Conservation (phyloP, 1,284 basidiomycete species). For the Neolentinus lepideus region DNA sequence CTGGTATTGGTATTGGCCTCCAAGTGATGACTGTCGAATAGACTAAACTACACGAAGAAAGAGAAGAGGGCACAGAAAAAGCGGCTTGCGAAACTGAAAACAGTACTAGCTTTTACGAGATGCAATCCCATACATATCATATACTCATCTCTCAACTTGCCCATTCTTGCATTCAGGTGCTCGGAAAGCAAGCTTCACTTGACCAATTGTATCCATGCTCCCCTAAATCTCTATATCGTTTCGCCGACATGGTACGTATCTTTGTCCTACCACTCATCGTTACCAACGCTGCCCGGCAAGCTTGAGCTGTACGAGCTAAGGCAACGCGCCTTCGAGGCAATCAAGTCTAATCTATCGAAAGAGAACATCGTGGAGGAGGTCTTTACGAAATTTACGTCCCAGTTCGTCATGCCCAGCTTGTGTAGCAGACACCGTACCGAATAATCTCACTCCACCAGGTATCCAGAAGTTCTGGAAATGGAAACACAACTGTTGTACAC, state of each 20-base stretch:
- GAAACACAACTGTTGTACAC: slow-evolving; percentile 10
- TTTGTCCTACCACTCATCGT: background rate
- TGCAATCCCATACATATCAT: too few species aligned
- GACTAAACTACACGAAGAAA: too few species aligned
- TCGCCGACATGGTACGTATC: slow-evolving; percentile 10
- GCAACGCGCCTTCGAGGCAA: slow-evolving; percentile 5
- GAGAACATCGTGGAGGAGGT: slow-evolving; percentile 13
- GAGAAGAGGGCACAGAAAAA: too few species aligned
- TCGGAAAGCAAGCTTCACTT: too few species aligned
- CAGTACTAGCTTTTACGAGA: too few species aligned
- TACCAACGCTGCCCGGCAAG: background rate
- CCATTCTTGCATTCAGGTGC: too few species aligned
- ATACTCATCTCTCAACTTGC: too few species aligned
- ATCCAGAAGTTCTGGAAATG: slow-evolving; percentile 11
- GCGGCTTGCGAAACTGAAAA: too few species aligned
- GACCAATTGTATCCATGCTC: slow-evolving; percentile 8
- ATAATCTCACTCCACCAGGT: too few species aligned
- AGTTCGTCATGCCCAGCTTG: slow-evolving; percentile 9
- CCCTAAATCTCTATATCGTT: slow-evolving; percentile 12
- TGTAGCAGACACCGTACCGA: too few species aligned
- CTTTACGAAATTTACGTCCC: slow-evolving; percentile 13
- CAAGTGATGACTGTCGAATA: too few species aligned
- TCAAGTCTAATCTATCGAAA: slow-evolving; percentile 6
- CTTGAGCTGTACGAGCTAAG: slow-evolving; percentile 8
- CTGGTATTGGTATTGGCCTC: too few species aligned